Conservation (phyloP, 2,329 filamentous ascomycete genomes). For the Plenodomus biglobosus region DNA sequence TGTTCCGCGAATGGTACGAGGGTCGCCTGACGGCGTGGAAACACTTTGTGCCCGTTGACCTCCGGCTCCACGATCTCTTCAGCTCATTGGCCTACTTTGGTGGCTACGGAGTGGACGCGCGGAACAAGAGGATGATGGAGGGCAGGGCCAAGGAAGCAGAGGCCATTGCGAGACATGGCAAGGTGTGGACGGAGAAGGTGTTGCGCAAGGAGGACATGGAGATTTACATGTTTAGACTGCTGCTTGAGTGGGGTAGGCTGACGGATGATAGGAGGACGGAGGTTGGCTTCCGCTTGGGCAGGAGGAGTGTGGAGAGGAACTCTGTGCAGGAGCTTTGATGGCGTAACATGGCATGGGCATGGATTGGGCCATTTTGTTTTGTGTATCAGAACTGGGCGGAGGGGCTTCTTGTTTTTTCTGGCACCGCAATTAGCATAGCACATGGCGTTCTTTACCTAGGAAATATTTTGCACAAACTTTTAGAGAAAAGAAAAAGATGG, state of each 20-base stretch:
- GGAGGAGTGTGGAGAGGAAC: conserved; percentile 10
- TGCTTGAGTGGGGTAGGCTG: conserved; percentile 66
- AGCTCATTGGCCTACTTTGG: conserved; percentile 72
- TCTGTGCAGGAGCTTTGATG: not conserved
- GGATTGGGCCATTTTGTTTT: not conserved
- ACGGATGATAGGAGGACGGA: conserved; percentile 41
- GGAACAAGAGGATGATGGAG: conserved; percentile 32
- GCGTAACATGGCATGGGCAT: not conserved
- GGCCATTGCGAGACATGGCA: conserved; percentile 36
- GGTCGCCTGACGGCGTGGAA: conserved; percentile 73
- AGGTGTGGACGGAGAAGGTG: conserved; percentile 40
- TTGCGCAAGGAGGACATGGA: conserved; percentile 64
- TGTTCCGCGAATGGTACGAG: conserved; percentile 81
- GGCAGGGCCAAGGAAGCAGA: conserved; percentile 31
- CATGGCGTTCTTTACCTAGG: no score
- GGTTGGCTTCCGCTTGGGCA: conserved; percentile 35
- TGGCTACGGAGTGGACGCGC: conserved; percentile 29
- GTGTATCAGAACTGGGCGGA: no score
- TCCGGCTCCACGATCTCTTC: conserved; percentile 72
- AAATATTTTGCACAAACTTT: no score
- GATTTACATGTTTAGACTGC: conserved; percentile 74
- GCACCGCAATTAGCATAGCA: no score
- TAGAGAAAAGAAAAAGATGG: no score
- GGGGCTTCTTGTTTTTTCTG: no score
- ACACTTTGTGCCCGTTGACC: conserved; percentile 77